phyloP scores from a whole-genome alignment of 2,329 filamentous ascomycete species.

The Thyridium curvatum region DNA sequence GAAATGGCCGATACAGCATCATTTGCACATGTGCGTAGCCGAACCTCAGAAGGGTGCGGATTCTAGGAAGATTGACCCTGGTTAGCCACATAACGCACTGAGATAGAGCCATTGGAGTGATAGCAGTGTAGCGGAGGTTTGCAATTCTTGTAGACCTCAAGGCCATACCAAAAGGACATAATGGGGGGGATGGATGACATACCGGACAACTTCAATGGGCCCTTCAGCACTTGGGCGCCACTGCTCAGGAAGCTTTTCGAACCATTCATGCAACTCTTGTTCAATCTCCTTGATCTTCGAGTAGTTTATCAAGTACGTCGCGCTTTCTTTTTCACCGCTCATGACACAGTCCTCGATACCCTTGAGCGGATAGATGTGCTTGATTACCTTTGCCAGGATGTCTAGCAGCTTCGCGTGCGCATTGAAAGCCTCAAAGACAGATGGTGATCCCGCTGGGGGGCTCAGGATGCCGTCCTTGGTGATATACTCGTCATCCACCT shows the following conservation, averaged over 20 bases:
- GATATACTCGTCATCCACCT: slow-evolving; percentile 63
- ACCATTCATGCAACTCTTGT: slow-evolving; percentile 56
- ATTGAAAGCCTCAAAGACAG: slow-evolving; percentile 59
- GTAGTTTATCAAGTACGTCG: slow-evolving; percentile 58
- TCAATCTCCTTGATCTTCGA: slow-evolving; percentile 59
- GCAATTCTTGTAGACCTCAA: too few species aligned
- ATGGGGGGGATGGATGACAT: slow-evolving; percentile 22
- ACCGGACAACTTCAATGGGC: slow-evolving; percentile 69
- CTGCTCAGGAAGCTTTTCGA: slow-evolving; percentile 61
- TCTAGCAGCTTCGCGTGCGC: slow-evolving; percentile 58
- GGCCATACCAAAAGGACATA: too few species aligned
- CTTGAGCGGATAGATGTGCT: slow-evolving; percentile 60
- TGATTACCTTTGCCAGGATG: slow-evolving; percentile 59
- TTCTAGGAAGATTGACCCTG: slow-evolving; percentile 29
- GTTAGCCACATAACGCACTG: slow-evolving; percentile 3
- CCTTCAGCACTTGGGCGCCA: slow-evolving; percentile 77
- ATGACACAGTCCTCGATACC: slow-evolving; percentile 40
- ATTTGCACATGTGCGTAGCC: slow-evolving; percentile 80
- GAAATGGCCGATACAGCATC: slow-evolving; percentile 74
- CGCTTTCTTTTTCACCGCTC: slow-evolving; percentile 33
- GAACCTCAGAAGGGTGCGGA: slow-evolving; percentile 72
- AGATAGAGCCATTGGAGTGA: neutral
- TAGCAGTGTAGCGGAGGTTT: too few species aligned
- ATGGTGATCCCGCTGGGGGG: slow-evolving; percentile 49
- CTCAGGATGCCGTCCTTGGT: slow-evolving; percentile 49